Evolutionary conservation across 106 monocot genomes (phyloP), one percentile per base, ranked within the genome.

Genomic region (Xerophyta viscosa): DNA sequence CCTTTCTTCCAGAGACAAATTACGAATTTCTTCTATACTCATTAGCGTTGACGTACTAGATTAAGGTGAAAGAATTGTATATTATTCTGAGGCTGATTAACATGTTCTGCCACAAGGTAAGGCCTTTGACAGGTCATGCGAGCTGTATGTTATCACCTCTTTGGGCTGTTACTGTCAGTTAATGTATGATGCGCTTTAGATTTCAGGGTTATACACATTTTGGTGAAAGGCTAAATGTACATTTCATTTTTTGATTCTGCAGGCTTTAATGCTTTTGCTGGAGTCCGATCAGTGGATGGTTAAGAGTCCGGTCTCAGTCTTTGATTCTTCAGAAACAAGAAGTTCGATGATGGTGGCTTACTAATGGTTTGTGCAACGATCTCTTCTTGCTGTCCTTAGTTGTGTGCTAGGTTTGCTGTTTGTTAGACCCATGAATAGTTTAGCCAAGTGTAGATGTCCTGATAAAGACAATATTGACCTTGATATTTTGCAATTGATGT

Each of bases 71-170:
- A n/a, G n/a, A n/a, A n/a, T n/a, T n/a, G n/a, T n/a, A n/a, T n/a
- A n/a, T n/a, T n/a, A n/a, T n/a, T 39, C 15, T 8, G 27, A 58
- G 48, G 27, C 56, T 58, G 45, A 27, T 44, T 71, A 71, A 71
- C 50, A 57, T 29, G 57, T 41, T 50, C 57, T 71, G 57, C 71
- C 43, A 19, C 9, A 47, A 73, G 51, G 52, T 65, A 52, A 60
- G 44, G 41, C 60, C 52, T 37, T 33, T 55, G 31, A 26, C 31
- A 59, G 65, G 26, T 53, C 30, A 60, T 37, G 27, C 17, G 33
- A 46, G 65, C 66, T 48, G 54, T 43, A 26, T 66, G 66, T 74
- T 56, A 29, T 48, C 48, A 54, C 20, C 46, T 55, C 26, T 60
- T 42, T 44, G 18, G 42, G 51, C 42, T 29, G 46, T 50, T 50